These are phyloP conservation scores for Triticum timopheevii DNA, from an alignment of 176 grass and related monocot species.

Conservation along the genomic window DNA sequence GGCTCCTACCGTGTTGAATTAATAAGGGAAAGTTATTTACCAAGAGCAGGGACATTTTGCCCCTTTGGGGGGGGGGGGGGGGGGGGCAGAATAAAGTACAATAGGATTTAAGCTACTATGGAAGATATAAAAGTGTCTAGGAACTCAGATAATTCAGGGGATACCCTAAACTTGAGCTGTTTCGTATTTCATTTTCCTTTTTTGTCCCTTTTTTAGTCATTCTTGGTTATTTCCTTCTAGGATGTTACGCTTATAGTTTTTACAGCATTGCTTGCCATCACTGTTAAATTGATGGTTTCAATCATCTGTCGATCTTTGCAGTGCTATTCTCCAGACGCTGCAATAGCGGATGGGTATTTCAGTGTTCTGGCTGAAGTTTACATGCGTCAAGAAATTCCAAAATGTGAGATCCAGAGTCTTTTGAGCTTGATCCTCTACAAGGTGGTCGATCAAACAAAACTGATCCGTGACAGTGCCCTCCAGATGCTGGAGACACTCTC, in stretches of 20 bases:
- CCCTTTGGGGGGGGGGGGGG: too few relatives aligned
- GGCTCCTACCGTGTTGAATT: too few relatives aligned
- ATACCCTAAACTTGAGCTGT: too few relatives aligned
- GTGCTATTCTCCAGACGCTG: slow-evolving; percentile 85
- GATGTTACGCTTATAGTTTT: neutral
- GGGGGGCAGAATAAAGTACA: too few relatives aligned
- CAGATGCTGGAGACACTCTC: slow-evolving; percentile 98
- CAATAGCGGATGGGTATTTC: slow-evolving; percentile 95
- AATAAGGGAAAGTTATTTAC: too few relatives aligned
- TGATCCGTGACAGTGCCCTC: slow-evolving; percentile 89
- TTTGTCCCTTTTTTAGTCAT: neutral
- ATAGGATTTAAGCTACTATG: too few relatives aligned
- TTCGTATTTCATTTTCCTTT: neutral
- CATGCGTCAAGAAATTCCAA: slow-evolving; percentile 92
- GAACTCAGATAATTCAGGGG: too few relatives aligned
- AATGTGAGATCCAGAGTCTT: slow-evolving; percentile 90
- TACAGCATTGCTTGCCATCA: slow-evolving; percentile 4
- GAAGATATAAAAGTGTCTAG: too few relatives aligned
- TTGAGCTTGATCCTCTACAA: slow-evolving; percentile 98
- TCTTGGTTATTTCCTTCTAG: slow-evolving; percentile 9
- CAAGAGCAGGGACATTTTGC: too few relatives aligned
- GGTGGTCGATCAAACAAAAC: slow-evolving; percentile 93
- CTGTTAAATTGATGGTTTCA: slow-evolving; percentile 8
- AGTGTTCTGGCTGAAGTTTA: slow-evolving; percentile 97
- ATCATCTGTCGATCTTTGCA: slow-evolving; percentile 41